Percentiles rank a stretch among this genome's conserved stretches.
Evolutionary conservation across 495 filamentous ascomycete species (phyloP).

Genomic region (Astrothelium macrocarpum): DNA sequence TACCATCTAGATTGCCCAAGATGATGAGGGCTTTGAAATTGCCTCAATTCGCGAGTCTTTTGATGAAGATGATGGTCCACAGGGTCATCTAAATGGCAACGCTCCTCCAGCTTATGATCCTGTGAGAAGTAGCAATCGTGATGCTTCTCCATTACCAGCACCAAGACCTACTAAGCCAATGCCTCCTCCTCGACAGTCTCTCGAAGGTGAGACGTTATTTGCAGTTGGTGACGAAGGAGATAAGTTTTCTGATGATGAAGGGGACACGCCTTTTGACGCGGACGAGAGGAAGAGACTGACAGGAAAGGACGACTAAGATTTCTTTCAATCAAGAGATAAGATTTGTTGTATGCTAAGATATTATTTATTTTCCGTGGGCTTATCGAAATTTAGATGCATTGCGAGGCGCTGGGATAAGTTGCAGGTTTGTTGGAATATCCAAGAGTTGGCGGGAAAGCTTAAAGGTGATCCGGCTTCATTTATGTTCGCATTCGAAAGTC

Average conservation of each 20-base stretch:
- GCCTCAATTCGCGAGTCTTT: conserved; percentile 77
- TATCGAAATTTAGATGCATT: background rate
- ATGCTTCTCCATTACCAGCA: conserved; percentile 32
- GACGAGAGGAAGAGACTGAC: conserved; percentile 57
- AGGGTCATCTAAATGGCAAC: conserved; percentile 5
- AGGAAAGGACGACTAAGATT: conserved; percentile 30
- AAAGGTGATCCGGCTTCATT: too few relatives aligned
- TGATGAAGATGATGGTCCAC: conserved; percentile 43
- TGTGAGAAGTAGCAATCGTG: conserved; percentile 15
- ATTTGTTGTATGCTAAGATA: background rate
- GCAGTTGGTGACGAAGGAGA: conserved; percentile 79
- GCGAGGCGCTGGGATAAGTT: background rate
- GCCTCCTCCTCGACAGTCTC: conserved; percentile 50
- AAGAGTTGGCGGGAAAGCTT: background rate
- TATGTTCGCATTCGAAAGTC: too few relatives aligned
- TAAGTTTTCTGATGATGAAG: conserved; percentile 55
- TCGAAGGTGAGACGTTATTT: conserved; percentile 91
- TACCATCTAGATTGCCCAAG: conserved; percentile 66
- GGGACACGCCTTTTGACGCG: conserved; percentile 44
- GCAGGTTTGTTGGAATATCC: background rate
- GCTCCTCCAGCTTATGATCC: conserved; percentile 19
- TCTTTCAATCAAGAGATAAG: background rate
- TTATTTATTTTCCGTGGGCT: background rate
- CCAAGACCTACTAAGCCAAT: conserved; percentile 33
- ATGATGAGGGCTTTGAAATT: conserved; percentile 98